Evolutionary conservation across 2,329 filamentous ascomycete genomes (phyloP), one percentile per base, ranked within the genome.

Genomic region (Thyridium curvatum): DNA sequence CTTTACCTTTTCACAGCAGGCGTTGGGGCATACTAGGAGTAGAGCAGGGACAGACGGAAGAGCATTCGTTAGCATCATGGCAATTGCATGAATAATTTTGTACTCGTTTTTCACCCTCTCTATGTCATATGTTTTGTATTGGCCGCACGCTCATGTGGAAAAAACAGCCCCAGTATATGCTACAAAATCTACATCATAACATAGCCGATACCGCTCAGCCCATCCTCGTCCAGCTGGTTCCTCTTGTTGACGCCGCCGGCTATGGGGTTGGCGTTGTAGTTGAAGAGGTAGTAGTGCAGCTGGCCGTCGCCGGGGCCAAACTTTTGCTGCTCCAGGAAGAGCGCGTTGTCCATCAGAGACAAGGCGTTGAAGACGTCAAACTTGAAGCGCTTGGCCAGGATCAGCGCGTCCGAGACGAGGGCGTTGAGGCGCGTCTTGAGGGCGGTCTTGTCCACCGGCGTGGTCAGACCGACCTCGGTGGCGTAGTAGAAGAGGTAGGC

Each of bases 401-500:
- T 86, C 39, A 98, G 71, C 1, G 86, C 86, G 59, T 98, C 93
- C 51, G 84, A 79, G 42, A 94, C 76, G 46, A 98, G 71, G 33
- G 72, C 66, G 59, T 94, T 90, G 46, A 98, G 74, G 18, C 91
- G 81, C n/a, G 72, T 67, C 66, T 90, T 90, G 49, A 94, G 72
- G 21, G 78, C 77, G 13, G 61, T 40, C 49, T 68, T 72, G 52
- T 79, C 65, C 8, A 68, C 54, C 4, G 77, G 69, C 32, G 69
- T 62, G 3, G 64, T 56, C 47, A 96, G 84, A 10, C 82, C 91
- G 5, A 77, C 69, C 53, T 95, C 88, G 7, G 84, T 85, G 41
- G 86, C 93, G 59, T 98, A 98, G 72, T 98, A 98, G 69, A 91
- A 98, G 40, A 97, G 77, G 64, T 98, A 98, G 21, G 93, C 93